Evolutionary conservation across 371 early-diverging fungal species (phyloP), one percentile per base, ranked within the genome.

Genomic region (Saksenaea vasiformis): DNA sequence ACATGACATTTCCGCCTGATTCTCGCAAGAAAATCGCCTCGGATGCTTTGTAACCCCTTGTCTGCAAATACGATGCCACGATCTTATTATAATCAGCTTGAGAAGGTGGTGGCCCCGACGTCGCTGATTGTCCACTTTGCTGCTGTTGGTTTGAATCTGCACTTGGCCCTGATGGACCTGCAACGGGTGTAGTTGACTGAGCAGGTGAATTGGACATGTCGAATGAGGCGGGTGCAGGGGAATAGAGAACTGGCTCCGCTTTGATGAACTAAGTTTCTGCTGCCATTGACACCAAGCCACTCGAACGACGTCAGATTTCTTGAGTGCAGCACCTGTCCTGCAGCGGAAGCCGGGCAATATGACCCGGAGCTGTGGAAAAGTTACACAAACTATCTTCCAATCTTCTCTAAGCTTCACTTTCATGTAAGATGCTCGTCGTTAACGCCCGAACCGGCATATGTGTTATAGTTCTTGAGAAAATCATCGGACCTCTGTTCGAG

Each of bases 1-100:
- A 69, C 22, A 73, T 59, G 4, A 66, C 64, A 38, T 68, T 74
- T 0, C 66, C 67, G n/a, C 61, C 55, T 26, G 66, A 61, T 53
- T 79, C 74, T 56, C 67, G 66, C 37, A 69, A 64, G 54, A 70
- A 77, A 44, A 70, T 68, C 27, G 69, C 65, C 22, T 73, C 73
- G 26, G 61, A 63, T 28, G 67, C 69, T 35, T 58, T 69, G 53
- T 71, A 80, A 0, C 81, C 81, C 17, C 76, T 80, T 54, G 69
- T 77, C 62, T 71, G 64, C 28, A 78, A 75, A 61, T 80, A 80
- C 1, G 66, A 68, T 15, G 69, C 63, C 9, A 80, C 65, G 31
- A 80, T 76, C 19, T 72, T 69, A 41, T 80, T 69, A 7, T 78
- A 47, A 36, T 78, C 75, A 10, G 58, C 61, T 58, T 63, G 65